Conservation (phyloP, 495 filamentous ascomycete genomes). For the Staphylotrichum longicolle region DNA sequence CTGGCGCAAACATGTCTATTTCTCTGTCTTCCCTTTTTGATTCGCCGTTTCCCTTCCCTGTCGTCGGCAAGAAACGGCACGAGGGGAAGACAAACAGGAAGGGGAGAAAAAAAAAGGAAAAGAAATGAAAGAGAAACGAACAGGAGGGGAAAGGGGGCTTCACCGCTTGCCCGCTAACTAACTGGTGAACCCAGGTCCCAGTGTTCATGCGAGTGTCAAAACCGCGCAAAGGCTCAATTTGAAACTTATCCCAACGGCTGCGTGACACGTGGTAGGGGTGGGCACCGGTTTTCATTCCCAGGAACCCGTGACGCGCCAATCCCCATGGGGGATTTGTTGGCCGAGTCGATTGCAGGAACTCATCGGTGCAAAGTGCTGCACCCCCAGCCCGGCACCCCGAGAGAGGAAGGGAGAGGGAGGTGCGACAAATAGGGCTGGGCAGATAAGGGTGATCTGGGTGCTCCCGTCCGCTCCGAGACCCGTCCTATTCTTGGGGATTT, state of each 20-base stretch:
- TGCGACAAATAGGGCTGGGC: conserved; percentile 5
- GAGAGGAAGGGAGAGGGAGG: neutral
- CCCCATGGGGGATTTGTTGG: conserved; percentile 10
- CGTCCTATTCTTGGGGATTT: conserved; percentile 1
- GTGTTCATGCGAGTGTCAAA: conserved; percentile 8
- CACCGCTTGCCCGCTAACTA: neutral
- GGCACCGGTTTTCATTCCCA: conserved; percentile 6
- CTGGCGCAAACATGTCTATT: conserved; percentile 5
- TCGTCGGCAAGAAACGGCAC: too few relatives aligned
- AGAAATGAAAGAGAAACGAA: neutral
- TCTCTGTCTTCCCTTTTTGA: neutral
- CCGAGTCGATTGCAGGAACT: too few relatives aligned
- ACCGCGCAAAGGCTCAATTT: conserved; percentile 14
- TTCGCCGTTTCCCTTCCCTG: neutral
- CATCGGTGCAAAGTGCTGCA: neutral
- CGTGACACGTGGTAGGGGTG: conserved; percentile 35
- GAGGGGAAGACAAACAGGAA: too few relatives aligned
- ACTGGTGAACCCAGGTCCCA: too few relatives aligned
- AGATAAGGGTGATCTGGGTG: neutral
- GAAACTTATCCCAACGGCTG: conserved; percentile 30
- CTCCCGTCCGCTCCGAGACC: conserved; percentile 2
- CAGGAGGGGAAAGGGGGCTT: neutral
- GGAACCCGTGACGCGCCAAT: conserved; percentile 7
- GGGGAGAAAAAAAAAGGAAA: conserved; percentile 3
- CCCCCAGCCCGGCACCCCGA: neutral